A percentile compares a stretch with the other conserved stretches of the same genome.
Conservation (phyloP, 495 filamentous ascomycete genomes). For the Hyaloscypha finlandica region DNA sequence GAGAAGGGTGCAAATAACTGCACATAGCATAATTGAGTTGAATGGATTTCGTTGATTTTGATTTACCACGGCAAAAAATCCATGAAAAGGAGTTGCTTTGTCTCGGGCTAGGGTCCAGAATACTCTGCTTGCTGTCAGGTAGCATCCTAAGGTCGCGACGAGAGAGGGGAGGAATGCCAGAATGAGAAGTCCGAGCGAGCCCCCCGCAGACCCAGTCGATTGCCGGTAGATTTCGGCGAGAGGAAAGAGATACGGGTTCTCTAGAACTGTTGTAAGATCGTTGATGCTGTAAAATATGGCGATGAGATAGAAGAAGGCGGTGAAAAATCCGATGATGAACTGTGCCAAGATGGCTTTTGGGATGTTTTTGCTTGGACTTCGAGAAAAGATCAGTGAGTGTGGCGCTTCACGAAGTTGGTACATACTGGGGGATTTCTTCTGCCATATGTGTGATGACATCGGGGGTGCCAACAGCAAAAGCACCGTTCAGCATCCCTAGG, state of each 20-base stretch:
- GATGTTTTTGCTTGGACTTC: conserved; percentile 56
- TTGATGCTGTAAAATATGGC: conserved; percentile 72
- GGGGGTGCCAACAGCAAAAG: conserved; percentile 81
- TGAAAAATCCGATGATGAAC: conserved; percentile 59
- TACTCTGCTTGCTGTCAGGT: conserved; percentile 28
- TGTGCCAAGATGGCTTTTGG: conserved; percentile 64
- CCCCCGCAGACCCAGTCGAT: conserved; percentile 63
- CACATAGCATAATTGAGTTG: conserved; percentile 59
- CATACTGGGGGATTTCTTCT: conserved; percentile 69
- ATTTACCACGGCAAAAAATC: conserved; percentile 41
- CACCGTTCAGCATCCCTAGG: conserved; percentile 81
- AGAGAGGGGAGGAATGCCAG: conserved; percentile 67
- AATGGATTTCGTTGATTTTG: conserved; percentile 54
- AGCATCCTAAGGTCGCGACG: conserved; percentile 55
- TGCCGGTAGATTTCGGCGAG: conserved; percentile 78
- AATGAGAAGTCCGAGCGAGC: conserved; percentile 66
- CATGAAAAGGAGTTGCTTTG: conserved; percentile 44
- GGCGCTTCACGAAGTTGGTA: background rate
- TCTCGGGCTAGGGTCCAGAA: conserved; percentile 84
- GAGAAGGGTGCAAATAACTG: conserved; percentile 53
- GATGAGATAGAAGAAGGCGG: conserved; percentile 74
- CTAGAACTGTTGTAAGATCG: conserved; percentile 59
- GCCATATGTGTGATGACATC: conserved; percentile 77
- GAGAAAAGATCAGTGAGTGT: conserved; percentile 4
- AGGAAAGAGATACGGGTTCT: conserved; percentile 60